Conservation (phyloP, 192 early-diverging fungal genomes). For the Coemansia pectinata region DNA sequence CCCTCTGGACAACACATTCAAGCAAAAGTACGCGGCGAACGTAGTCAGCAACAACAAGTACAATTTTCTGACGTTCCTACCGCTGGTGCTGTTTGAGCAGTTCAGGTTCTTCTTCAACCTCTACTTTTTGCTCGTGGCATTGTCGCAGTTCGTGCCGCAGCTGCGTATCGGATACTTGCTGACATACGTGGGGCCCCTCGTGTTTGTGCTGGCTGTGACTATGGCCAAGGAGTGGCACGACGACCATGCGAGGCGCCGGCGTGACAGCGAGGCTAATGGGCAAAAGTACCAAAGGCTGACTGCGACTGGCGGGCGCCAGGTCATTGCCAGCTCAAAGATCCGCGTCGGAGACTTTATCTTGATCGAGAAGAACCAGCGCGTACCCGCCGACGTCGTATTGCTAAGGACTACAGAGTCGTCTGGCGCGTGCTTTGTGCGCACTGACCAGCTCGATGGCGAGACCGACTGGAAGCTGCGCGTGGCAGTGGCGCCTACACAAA, state of each 20-base stretch:
- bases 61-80: slow-evolving; percentile 76
- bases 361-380: slow-evolving; percentile 84
- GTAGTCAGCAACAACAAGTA: slow-evolving; percentile 88
- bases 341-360: slow-evolving; percentile 86
- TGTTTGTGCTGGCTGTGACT: slow-evolving; percentile 87
- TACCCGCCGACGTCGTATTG: slow-evolving; percentile 91
- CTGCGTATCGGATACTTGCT: slow-evolving; percentile 81
- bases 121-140: slow-evolving; percentile 89
- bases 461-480: slow-evolving; percentile 96
- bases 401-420: slow-evolving; percentile 78
- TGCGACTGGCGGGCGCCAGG: slow-evolving; percentile 53
- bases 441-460: slow-evolving; percentile 96
- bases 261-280: slow-evolving; percentile 90
- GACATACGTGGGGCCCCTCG: slow-evolving; percentile 91
- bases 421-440: slow-evolving; percentile 93
- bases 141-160: slow-evolving; percentile 90
- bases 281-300: slow-evolving; percentile 74
- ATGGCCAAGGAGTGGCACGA: slow-evolving; percentile 92
- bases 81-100: slow-evolving; percentile 82
- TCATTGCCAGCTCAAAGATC: slow-evolving; percentile 78
- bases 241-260: slow-evolving; percentile 76
- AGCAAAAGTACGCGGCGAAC: slow-evolving; percentile 69
- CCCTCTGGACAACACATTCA: slow-evolving; percentile 40
- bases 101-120: slow-evolving; percentile 97
- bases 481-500: slow-evolving; percentile 82